phyloP scores from a whole-genome alignment of 2,329 filamentous ascomycete genomes.

The Didymella exigua region DNA sequence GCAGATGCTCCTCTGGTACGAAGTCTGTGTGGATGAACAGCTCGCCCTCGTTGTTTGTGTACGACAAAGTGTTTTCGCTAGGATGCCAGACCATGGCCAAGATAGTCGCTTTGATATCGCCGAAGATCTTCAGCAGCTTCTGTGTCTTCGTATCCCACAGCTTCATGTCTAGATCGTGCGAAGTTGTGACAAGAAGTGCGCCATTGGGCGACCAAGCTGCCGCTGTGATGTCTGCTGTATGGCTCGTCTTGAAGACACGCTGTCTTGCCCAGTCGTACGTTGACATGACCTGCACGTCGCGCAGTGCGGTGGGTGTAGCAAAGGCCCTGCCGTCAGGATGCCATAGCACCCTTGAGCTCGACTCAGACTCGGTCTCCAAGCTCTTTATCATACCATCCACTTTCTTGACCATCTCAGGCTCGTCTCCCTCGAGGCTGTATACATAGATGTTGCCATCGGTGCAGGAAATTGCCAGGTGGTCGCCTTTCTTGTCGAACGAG shows the following conservation, averaged over 20 bases:
- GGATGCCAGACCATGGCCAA: slow-evolving; percentile 91
- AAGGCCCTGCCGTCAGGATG: slow-evolving; percentile 95
- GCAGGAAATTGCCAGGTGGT: slow-evolving; percentile 78
- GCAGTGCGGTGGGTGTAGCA: slow-evolving; percentile 79
- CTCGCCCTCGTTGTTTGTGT: slow-evolving; percentile 91
- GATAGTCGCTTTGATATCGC: slow-evolving; percentile 74
- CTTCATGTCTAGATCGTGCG: slow-evolving; percentile 66
- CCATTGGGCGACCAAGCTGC: slow-evolving; percentile 95
- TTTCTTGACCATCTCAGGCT: slow-evolving; percentile 80
- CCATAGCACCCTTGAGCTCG: slow-evolving; percentile 79
- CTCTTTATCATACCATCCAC: slow-evolving; percentile 84
- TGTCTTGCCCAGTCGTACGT: slow-evolving; percentile 88
- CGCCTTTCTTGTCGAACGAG: slow-evolving; percentile 81
- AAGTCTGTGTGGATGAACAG: slow-evolving; percentile 84
- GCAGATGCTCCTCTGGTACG: slow-evolving; percentile 57
- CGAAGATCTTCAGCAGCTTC: slow-evolving; percentile 75
- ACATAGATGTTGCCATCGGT: slow-evolving; percentile 89
- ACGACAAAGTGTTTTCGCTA: slow-evolving; percentile 83
- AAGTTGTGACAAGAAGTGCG: slow-evolving; percentile 73
- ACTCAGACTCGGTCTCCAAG: slow-evolving; percentile 76
- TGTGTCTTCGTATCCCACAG: slow-evolving; percentile 93
- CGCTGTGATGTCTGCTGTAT: slow-evolving; percentile 83
- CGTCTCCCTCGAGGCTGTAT: slow-evolving; percentile 78
- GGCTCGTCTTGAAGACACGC: slow-evolving; percentile 75
- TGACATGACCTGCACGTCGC: slow-evolving; percentile 83